Percentiles rank a stretch among this genome's conserved stretches.
These are phyloP conservation scores for Penicillium rolfsii DNA, from an alignment of 2,329 filamentous ascomycete genomes.

Conservation along the genomic window DNA sequence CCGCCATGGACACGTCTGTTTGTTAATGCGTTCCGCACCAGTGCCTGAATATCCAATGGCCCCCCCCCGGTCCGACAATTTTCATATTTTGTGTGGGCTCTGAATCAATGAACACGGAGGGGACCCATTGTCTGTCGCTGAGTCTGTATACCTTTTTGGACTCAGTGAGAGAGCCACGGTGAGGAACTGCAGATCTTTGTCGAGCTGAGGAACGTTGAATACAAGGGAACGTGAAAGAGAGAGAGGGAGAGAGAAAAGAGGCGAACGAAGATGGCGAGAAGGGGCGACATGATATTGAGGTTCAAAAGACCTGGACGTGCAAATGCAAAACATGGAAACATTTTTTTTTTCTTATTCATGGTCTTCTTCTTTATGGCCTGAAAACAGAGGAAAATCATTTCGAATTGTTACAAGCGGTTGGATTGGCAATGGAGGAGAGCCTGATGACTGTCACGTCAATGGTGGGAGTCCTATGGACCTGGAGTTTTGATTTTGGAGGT, in stretches of 20 bases:
- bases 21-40: slow-evolving; percentile 39
- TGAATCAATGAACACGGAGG: slow-evolving; percentile 33
- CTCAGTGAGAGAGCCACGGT: slow-evolving; percentile 7
- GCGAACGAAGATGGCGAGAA: neutral
- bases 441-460: slow-evolving; percentile 3
- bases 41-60: slow-evolving; percentile 33
- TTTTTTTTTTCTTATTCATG: neutral
- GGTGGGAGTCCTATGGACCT: slow-evolving; percentile 33
- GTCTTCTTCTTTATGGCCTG: slow-evolving; percentile 9
- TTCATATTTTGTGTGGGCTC: slow-evolving; percentile 30
- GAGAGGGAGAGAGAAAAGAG: neutral
- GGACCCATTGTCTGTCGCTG: slow-evolving; percentile 28
- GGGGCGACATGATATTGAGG: slow-evolving; percentile 7
- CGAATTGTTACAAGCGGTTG: neutral
- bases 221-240: neutral
- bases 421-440: neutral
- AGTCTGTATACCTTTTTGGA: slow-evolving; percentile 19
- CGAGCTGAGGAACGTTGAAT: neutral
- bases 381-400: slow-evolving; percentile 18
- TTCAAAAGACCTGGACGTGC: slow-evolving; percentile 6
- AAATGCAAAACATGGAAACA: neutral
- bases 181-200: slow-evolving; percentile 4
- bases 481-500: slow-evolving; percentile 43
- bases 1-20: slow-evolving; percentile 46
- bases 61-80: slow-evolving; percentile 21